These are phyloP conservation scores for Cerrena zonata DNA, from an alignment of 1,284 basidiomycete species.

Conservation along the genomic window DNA sequence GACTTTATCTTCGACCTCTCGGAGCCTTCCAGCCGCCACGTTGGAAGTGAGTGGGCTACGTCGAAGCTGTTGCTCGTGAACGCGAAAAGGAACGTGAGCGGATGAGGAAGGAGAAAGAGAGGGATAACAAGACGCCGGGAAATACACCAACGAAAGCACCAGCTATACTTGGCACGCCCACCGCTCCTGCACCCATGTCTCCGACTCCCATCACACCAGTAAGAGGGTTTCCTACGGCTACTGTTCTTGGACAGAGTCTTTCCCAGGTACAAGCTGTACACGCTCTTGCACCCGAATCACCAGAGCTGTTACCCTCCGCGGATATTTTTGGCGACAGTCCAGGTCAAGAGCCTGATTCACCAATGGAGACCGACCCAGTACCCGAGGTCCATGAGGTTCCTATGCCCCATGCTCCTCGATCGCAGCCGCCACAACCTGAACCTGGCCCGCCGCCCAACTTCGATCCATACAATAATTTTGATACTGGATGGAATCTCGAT, in stretches of 20 bases:
- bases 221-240: background rate
- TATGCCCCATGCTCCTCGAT: background rate
- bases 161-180: background rate
- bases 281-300: background rate
- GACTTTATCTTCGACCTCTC: conserved; percentile 17
- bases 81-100: conserved; percentile 69
- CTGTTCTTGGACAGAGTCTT: background rate
- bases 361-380: background rate
- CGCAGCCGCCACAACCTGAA: background rate
- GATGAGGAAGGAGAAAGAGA: conserved; percentile 52
- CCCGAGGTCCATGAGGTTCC: background rate
- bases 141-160: background rate
- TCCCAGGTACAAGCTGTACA: background rate
- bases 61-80: conserved; percentile 66
- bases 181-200: background rate
- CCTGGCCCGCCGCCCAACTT: conserved; percentile 6
- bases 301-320: background rate
- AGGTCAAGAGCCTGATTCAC: background rate
- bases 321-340: background rate
- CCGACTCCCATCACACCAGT: background rate
- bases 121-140: background rate
- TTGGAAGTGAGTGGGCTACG: conserved; percentile 57
- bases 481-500: conserved; percentile 34
- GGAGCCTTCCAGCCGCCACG: conserved; percentile 43
- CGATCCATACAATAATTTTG: conserved; percentile 22